Conservation (phyloP, 768 basidiomycete genomes). For the Leucocoprinus leucothites region DNA sequence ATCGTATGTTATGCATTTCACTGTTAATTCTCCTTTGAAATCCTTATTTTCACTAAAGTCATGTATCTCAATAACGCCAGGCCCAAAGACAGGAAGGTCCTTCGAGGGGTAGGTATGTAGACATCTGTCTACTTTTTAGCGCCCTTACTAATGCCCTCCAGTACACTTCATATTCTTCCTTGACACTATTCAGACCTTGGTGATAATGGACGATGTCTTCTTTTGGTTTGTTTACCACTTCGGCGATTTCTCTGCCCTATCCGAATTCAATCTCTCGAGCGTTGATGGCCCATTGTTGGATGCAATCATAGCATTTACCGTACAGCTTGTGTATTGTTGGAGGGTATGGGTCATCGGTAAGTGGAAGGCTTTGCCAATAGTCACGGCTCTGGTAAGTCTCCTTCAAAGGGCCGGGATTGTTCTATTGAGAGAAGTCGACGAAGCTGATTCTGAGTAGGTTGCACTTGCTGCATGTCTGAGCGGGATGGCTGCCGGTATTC, state of each 20-base stretch:
- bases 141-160: not conserved
- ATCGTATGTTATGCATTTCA: not conserved
- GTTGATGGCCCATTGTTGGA: constrained; percentile 4
- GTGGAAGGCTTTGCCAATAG: not conserved
- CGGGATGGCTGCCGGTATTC: not conserved
- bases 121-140: not conserved
- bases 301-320: constrained; percentile 1
- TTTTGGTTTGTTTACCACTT: constrained; percentile 7
- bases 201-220: constrained; percentile 6
- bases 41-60: not conserved
- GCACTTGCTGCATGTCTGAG: not conserved
- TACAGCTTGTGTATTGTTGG: constrained; percentile 8
- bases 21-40: no score
- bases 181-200: constrained; percentile 4
- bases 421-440: no score
- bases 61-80: not conserved
- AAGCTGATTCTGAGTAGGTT: not conserved
- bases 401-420: not conserved
- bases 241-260: not conserved
- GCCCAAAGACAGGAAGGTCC: not conserved
- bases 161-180: constrained; percentile 5
- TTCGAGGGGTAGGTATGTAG: not conserved
- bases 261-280: not conserved
- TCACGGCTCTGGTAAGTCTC: not conserved
- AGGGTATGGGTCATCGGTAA: constrained; percentile 1